Conservation (phyloP, 1,284 basidiomycete genomes). For the Pulchroboletus neoregius region DNA sequence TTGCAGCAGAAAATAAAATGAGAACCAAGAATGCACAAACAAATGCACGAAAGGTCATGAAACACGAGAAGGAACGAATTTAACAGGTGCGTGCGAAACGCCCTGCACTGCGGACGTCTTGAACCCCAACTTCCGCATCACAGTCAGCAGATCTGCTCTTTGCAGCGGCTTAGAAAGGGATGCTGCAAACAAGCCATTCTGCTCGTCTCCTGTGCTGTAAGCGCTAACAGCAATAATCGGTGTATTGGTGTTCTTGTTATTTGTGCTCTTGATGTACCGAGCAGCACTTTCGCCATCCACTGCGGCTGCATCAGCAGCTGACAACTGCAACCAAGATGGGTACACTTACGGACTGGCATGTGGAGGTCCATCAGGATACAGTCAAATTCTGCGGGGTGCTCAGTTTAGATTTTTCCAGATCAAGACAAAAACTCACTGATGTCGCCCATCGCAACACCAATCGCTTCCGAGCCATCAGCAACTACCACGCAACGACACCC, state of each 20-base stretch:
- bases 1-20: slow-evolving; percentile 33
- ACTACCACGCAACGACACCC: slow-evolving; percentile 94
- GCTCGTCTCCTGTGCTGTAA: slow-evolving; percentile 70
- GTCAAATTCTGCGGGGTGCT: slow-evolving; percentile 64
- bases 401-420: slow-evolving; percentile 12
- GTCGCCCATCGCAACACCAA: slow-evolving; percentile 95
- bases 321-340: not conserved
- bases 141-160: slow-evolving; percentile 76
- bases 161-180: slow-evolving; percentile 85
- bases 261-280: slow-evolving; percentile 91
- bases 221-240: slow-evolving; percentile 92
- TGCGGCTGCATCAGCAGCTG: slow-evolving; percentile 26
- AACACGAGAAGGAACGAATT: slow-evolving; percentile 44
- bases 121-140: slow-evolving; percentile 84
- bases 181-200: slow-evolving; percentile 79
- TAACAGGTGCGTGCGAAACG: slow-evolving; percentile 42
- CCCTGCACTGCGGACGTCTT: slow-evolving; percentile 75
- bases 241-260: slow-evolving; percentile 82
- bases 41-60: slow-evolving; percentile 26
- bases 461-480: slow-evolving; percentile 92
- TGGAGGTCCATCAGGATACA: slow-evolving; percentile 88
- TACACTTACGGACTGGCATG: slow-evolving; percentile 78
- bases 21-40: slow-evolving; percentile 27
- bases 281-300: slow-evolving; percentile 92
- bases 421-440: slow-evolving; percentile 63